phyloP scores from a whole-genome alignment of 768 basidiomycete species.

The Tulasnella sp. region DNA sequence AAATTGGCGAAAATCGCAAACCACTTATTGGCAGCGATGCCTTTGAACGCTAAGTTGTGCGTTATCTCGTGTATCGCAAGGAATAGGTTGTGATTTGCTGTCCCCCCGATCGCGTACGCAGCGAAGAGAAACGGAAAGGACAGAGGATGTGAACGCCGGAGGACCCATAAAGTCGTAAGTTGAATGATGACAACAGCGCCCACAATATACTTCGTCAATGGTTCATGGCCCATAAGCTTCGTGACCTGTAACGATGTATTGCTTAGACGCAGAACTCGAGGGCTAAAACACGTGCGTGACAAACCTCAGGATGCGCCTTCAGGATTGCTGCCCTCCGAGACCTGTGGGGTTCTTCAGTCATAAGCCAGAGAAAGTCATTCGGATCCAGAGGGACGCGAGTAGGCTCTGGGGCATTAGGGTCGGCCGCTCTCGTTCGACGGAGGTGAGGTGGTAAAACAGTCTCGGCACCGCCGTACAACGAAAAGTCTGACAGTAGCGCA shows the following conservation, averaged over 20 bases:
- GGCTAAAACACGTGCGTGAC: constrained; percentile 31
- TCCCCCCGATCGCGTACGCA: constrained; percentile 87
- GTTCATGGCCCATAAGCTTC: constrained; percentile 94
- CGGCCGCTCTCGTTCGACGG: constrained; percentile 49
- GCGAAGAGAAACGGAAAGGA: constrained; percentile 68
- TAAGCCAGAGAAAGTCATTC: constrained; percentile 88
- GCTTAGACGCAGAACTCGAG: background rate
- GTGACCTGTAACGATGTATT: constrained; percentile 58
- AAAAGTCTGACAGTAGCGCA: constrained; percentile 33
- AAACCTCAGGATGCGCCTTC: constrained; percentile 89
- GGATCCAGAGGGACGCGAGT: constrained; percentile 64
- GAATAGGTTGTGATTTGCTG: constrained; percentile 96
- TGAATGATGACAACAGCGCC: constrained; percentile 76
- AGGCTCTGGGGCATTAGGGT: constrained; percentile 41
- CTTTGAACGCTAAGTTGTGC: constrained; percentile 90
- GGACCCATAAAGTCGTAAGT: constrained; percentile 55
- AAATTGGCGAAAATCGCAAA: constrained; percentile 89
- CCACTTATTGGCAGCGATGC: constrained; percentile 76
- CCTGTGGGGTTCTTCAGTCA: constrained; percentile 97
- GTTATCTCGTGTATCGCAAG: constrained; percentile 98
- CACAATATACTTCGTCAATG: constrained; percentile 88
- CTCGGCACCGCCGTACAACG: constrained; percentile 67
- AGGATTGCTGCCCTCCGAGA: constrained; percentile 81
- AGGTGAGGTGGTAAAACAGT: constrained; percentile 50
- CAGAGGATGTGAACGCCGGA: constrained; percentile 65